Base-by-base conservation (phyloP, 768 basidiomycete genomes). In the Lanmaoa rubissima region DNA sequence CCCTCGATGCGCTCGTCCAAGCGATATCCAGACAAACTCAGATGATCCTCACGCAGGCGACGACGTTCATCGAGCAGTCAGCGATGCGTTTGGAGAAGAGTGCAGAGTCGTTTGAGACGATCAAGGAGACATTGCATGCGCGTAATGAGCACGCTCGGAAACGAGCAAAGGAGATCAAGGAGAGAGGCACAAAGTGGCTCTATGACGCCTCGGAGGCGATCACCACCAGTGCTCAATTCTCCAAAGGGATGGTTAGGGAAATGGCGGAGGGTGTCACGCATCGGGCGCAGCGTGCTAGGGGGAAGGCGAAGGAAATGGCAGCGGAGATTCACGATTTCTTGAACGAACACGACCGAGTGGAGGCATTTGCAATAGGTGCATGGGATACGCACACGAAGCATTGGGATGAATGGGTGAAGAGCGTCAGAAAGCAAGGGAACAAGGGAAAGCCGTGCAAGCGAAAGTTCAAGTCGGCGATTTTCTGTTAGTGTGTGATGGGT, bases 1-100 rank as follows among this genome's bases (percentile, higher is more conserved):
- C 83, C 4, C 74, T 88, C 32, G 86, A 88, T 60, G 82, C 78
- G 1, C 76, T 88, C 36, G 71, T 79, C 57, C 72, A 69, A 34
- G 78, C 78, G 42, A 78, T 87, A 51, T 76, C 76, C 12, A 74
- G 73, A 49, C 83, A 86, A 57, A 70, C 68, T 10, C 66, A 65
- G 38, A 57, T 62, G 4, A 44, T 72, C 12, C 50, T 70, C 21
- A 38, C 48, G 4, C 63, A 70, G 26, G 80, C 79, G 13, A 69
- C 76, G 36, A 61, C 62, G 24, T 69, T 81, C 50, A 69, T 85
- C 40, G 71, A 76, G 47, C 75, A 79, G 42, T 81, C 81, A 17
- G 77, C 77, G 28, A 41, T 57, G 9, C 60, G 65, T 14, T 38
- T 59, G 39, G 74, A 79, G 74, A 72, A 61, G 50, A 48, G 53